Evolutionary conservation across 2,329 filamentous ascomycete species (phyloP), one percentile per base, ranked within the genome.

Genomic region (Aspergillus jensenii): DNA sequence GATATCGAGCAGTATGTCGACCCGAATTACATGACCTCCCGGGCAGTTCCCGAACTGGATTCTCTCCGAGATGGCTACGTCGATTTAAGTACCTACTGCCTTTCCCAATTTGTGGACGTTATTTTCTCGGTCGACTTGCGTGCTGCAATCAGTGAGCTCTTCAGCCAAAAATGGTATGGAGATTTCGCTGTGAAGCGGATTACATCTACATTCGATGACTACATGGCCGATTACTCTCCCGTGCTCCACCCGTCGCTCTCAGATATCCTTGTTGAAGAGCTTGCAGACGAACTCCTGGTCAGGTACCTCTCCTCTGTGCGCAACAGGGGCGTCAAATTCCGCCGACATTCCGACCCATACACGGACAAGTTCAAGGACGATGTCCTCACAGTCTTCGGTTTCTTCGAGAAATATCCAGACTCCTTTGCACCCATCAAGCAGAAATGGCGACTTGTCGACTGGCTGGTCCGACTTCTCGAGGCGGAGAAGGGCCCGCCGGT

Each of bases 321-420:
- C 73, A 99, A 99, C 82, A 90, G 90, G 74, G 88, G 89, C 63
- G 92, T 89, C 68, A 93, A 93, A 71, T 96, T 99, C 82, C 87
- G 89, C 60, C 88, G 92, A 60, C 77, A 84, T 40, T 53, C 63
- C 39, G 95, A 99, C 67, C 91, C 91, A 2, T 97, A 93, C 79
- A 88, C 89, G 58, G 91, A 96, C 63, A 96, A 96, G 78, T 89
- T 98, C 78, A 92, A 91, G 76, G 91, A 96, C 76, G 95, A 99
- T 72, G 87, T 99, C 53, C 83, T 91, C 47, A 91, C 91, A 0
- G 91, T 91, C 1, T 98, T 98, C 70, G 89, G 89, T 60, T 96
- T 95, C 76, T 97, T 98, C 78, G 83, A 87, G 63, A 81, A 81
- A 52, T 86, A 90, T 67, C 84, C 87, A 1, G 89, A 88, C 66